Base-by-base conservation (phyloP, 495 filamentous ascomycete species). In the Trichoderma erinaceum region DNA sequence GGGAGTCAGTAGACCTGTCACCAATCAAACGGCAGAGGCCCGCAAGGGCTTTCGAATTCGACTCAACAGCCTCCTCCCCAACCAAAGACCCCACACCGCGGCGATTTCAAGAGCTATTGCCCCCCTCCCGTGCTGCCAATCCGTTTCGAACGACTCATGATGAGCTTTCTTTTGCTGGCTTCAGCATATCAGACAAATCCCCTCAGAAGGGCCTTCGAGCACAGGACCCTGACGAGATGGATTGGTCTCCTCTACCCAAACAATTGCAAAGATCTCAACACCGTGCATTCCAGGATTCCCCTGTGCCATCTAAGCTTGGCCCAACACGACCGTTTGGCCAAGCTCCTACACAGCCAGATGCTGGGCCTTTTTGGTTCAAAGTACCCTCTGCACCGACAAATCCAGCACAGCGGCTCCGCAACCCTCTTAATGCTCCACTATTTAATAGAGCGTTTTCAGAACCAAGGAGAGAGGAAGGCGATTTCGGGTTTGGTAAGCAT, bases 161-260 rank as follows among this genome's bases (percentile, higher is more conserved):
- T 61, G 56, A 61, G 3, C 56, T 61, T 18, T 61, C 56, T 32
- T 61, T 61, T 18, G n/a, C 66, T 13, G 21, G 56, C 56, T 27
- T 66, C 67, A 68, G 41, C 27, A 41, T 70, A 61, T n/a, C 63
- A 15, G 35, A 66, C 38, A 52, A 27, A 8, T 66, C 58, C 15
- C 48, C 66, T 63, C 67, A 48, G 12, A 52, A 68, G 27, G 65
- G n/a, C 27, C 35, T 46, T 35, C 58, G 50, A 23, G 18, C n/a
- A 25, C 66, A 74, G 13, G 82, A 85, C 70, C 76, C 74, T 12
- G 79, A 88, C 50, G 78, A 80, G 65, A 96, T 96, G 92, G 92
- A 96, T 69, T 96, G 92, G 92, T 86, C 88, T 25, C 92, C 92
- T 3, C 87, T 46, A 11, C 27, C 41, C 13, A 50, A 43, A 8